These are phyloP conservation scores for Xylaria arbuscula DNA, from an alignment of 2,329 filamentous ascomycete genomes.

Conservation along the genomic window DNA sequence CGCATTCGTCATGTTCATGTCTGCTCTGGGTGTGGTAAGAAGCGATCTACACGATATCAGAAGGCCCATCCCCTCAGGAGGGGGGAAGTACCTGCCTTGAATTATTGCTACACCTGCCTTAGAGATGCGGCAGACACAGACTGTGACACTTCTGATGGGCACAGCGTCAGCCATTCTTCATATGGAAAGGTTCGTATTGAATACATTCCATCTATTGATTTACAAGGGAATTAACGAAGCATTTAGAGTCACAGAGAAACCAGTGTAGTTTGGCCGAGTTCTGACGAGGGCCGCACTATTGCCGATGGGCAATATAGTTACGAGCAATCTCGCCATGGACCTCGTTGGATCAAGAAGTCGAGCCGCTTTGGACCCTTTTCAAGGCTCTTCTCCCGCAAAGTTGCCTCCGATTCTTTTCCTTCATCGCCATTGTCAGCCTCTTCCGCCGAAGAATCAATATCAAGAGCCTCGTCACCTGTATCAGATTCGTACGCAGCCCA, in stretches of 20 bases:
- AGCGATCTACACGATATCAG: conserved; percentile 43
- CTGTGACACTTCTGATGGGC: conserved; percentile 12
- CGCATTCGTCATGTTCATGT: conserved; percentile 43
- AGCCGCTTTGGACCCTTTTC: conserved; percentile 32
- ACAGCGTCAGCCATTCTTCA: background rate
- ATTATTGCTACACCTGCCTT: conserved; percentile 44
- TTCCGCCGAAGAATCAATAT: conserved; percentile 37
- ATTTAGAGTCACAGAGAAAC: conserved; percentile 24
- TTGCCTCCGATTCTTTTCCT: background rate
- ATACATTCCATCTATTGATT: background rate
- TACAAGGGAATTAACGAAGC: conserved; percentile 11
- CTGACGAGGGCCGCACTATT: conserved; percentile 21
- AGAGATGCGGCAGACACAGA: conserved; percentile 32
- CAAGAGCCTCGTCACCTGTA: conserved; percentile 32
- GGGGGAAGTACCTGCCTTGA: conserved; percentile 43
- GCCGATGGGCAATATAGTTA: conserved; percentile 19
- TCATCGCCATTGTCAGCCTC: conserved; percentile 18
- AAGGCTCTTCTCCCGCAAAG: conserved; percentile 28
- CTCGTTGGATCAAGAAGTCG: conserved; percentile 29
- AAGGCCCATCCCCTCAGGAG: conserved; percentile 42
- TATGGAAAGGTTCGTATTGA: conserved; percentile 20
- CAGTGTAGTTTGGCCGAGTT: conserved; percentile 11
- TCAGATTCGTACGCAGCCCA: background rate
- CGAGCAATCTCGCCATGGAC: conserved; percentile 20
- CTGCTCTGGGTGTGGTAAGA: conserved; percentile 45